phyloP scores from a whole-genome alignment of 2,329 filamentous ascomycete genomes.

The Cladophialophora chaetospira region DNA sequence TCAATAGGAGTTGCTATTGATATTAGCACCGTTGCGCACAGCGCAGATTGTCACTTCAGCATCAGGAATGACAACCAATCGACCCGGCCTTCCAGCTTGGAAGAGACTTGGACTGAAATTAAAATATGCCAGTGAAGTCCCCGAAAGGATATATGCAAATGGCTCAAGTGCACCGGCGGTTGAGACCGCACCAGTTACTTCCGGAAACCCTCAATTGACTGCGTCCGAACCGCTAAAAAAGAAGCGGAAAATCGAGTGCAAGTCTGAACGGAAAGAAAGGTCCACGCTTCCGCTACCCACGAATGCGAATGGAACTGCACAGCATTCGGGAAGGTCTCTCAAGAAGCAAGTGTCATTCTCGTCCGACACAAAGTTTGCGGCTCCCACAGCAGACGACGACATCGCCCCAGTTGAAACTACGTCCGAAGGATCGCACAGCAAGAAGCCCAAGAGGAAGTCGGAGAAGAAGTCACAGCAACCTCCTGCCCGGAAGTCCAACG shows the following conservation, averaged over 20 bases:
- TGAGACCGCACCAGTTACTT: conserved; percentile 2
- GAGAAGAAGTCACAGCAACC: conserved; percentile 28
- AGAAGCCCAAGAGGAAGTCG: conserved; percentile 38
- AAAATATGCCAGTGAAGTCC: conserved; percentile 52
- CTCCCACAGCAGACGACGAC: background rate
- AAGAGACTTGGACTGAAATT: conserved; percentile 62
- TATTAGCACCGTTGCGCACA: background rate
- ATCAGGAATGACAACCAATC: conserved; percentile 14
- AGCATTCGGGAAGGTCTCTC: conserved; percentile 1
- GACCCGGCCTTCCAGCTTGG: conserved; percentile 55
- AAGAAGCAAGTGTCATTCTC: conserved; percentile 60
- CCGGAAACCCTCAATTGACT: background rate
- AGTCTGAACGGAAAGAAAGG: background rate
- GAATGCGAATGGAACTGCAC: background rate
- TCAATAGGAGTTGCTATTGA: background rate
- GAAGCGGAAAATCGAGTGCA: conserved; percentile 16
- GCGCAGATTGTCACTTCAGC: background rate
- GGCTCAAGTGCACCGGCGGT: background rate
- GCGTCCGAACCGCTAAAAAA: conserved; percentile 22
- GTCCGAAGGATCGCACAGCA: conserved; percentile 28
- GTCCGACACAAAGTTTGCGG: conserved; percentile 61
- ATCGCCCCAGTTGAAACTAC: background rate
- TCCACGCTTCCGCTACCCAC: background rate
- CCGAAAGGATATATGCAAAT: background rate
- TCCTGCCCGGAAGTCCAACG: conserved; percentile 24